A percentile compares a stretch with the other conserved stretches of the same genome.
These are phyloP conservation scores for Xylariales sp. DNA, from an alignment of 2,329 filamentous ascomycete genomes.

Conservation along the genomic window DNA sequence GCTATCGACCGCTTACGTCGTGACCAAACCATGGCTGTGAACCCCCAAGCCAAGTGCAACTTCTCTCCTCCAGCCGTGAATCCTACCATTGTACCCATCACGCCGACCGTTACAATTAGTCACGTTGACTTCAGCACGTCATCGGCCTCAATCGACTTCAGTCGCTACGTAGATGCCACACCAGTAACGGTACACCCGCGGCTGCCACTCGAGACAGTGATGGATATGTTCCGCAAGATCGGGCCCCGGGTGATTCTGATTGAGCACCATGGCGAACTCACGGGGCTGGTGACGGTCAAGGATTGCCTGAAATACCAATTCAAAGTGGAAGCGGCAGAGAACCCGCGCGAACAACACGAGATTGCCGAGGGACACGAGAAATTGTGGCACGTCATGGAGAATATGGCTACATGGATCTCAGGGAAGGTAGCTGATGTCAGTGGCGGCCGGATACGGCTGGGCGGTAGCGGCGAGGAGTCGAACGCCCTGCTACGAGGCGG, in stretches of 20 bases:
- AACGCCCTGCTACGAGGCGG: slow-evolving; percentile 40
- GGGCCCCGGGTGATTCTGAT: slow-evolving; percentile 93
- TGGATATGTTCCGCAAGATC: slow-evolving; percentile 99
- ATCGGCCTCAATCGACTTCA: slow-evolving; percentile 77
- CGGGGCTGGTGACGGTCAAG: slow-evolving; percentile 92
- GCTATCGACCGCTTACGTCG: slow-evolving; percentile 84
- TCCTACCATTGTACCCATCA: slow-evolving; percentile 52
- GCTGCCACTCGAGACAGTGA: slow-evolving; percentile 92
- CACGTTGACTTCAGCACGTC: slow-evolving; percentile 67
- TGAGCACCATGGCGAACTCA: slow-evolving; percentile 86
- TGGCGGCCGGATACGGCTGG: slow-evolving; percentile 68
- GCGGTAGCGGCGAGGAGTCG: slow-evolving; percentile 48
- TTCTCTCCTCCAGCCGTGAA: slow-evolving; percentile 67
- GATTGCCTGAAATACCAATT: slow-evolving; percentile 98
- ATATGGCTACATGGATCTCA: slow-evolving; percentile 68
- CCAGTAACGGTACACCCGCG: slow-evolving; percentile 92
- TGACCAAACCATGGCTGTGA: slow-evolving; percentile 69
- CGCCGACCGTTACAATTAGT: slow-evolving; percentile 67
- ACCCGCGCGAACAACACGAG: slow-evolving; percentile 70
- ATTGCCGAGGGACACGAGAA: slow-evolving; percentile 70
- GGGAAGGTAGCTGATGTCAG: slow-evolving; percentile 64
- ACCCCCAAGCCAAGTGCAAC: slow-evolving; percentile 75
- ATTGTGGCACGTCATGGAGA: slow-evolving; percentile 70
- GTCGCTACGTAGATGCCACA: slow-evolving; percentile 87
- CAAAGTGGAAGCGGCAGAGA: slow-evolving; percentile 89